Evolutionary conservation across 1,139 yeast species (phyloP).

Genomic region (Petasospora fabianii): DNA sequence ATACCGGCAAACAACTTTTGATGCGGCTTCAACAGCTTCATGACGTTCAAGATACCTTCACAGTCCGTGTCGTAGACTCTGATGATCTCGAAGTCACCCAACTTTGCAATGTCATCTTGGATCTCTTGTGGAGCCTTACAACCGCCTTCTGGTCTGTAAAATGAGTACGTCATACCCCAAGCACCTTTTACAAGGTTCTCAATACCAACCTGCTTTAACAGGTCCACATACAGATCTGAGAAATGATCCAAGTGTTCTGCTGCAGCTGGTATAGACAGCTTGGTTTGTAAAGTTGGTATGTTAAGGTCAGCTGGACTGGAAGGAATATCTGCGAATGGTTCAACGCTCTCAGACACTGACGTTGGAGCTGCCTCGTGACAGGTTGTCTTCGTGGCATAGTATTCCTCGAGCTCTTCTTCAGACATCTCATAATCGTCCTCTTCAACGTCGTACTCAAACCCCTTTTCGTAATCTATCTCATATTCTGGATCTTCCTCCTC

Average conservation of each 20-base stretch:
- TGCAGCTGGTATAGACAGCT: constrained; percentile 2
- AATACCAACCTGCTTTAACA: constrained; percentile 18
- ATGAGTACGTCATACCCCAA: constrained; percentile 73
- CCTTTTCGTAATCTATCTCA: constrained; percentile 5
- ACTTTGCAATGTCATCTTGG: constrained; percentile 50
- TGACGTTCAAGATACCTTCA: constrained; percentile 62
- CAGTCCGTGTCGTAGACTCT: constrained; percentile 82
- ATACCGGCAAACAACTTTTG: constrained; percentile 73
- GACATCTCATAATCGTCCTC: constrained; percentile 6
- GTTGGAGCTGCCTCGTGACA: constrained; percentile 1
- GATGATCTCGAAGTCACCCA: constrained; percentile 55
- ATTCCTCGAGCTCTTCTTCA: constrained; percentile 4
- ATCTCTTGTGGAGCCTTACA: constrained; percentile 64
- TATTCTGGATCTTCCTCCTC: constrained; percentile 5
- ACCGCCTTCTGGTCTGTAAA: constrained; percentile 62
- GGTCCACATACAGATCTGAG: constrained; percentile 8
- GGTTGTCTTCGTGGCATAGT: constrained; percentile 4
- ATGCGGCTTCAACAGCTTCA: constrained; percentile 48
- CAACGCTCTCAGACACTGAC: neutral
- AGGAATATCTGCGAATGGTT: constrained; percentile 8
- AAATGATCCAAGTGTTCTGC: constrained; percentile 6
- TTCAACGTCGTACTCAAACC: constrained; percentile 6
- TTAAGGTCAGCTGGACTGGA: constrained; percentile 8
- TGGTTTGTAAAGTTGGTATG: constrained; percentile 6
- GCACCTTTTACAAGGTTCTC: constrained; percentile 34